Evolutionary conservation across 1,139 yeast genomes (phyloP).

Genomic region (Debaryomyces nepalensis): DNA sequence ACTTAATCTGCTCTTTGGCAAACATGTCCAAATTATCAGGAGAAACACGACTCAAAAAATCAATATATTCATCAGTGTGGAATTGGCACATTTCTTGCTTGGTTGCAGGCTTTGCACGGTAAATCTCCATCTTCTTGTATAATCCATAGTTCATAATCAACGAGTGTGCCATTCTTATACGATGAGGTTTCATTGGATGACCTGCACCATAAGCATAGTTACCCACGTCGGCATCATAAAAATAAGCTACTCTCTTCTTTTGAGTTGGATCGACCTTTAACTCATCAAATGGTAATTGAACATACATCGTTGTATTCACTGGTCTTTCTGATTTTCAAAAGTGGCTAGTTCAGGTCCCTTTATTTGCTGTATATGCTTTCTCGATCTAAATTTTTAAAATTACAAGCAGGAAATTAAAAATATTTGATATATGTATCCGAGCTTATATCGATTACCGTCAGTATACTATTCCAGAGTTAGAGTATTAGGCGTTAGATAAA

Average conservation of each 20-base stretch:
- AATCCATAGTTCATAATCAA: conserved; percentile 96
- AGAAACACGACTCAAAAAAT: conserved; percentile 87
- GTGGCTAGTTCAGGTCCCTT: conserved; percentile 2
- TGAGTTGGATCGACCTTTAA: conserved; percentile 45
- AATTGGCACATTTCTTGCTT: conserved; percentile 98
- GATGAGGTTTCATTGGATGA: conserved; percentile 98
- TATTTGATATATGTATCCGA: neutral
- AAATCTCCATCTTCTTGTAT: conserved; percentile 96
- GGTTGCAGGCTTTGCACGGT: conserved; percentile 96
- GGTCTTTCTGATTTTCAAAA: conserved; percentile 5
- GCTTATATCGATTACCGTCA: neutral
- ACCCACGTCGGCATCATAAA: conserved; percentile 81
- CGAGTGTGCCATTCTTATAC: conserved; percentile 98
- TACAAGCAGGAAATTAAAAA: conserved; percentile 2
- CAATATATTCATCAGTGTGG: conserved; percentile 96
- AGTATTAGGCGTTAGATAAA: neutral
- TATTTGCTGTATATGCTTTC: conserved; percentile 1
- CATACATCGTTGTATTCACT: conserved; percentile 32
- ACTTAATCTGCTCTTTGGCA: conserved; percentile 89
- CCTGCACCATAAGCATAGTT: conserved; percentile 98
- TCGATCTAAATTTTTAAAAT: neutral
- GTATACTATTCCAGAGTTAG: conserved; percentile 1
- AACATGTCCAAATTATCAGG: conserved; percentile 94
- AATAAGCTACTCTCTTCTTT: conserved; percentile 52
- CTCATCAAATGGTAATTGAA: conserved; percentile 53